These are phyloP conservation scores for Pachysolen tannophilus DNA, from an alignment of 805 yeast species.

Conservation along the genomic window DNA sequence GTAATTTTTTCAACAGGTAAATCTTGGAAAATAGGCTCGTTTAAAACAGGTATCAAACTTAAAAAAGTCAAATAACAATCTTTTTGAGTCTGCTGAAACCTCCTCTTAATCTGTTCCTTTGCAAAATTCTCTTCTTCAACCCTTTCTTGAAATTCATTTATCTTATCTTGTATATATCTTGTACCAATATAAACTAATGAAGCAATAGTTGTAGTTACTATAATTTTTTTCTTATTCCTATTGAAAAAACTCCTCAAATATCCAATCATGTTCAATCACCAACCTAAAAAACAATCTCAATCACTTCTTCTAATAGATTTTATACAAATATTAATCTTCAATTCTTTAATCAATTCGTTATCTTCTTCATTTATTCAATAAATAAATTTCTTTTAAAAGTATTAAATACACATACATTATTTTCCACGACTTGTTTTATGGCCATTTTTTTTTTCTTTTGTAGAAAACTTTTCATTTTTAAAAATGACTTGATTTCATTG, in stretches of 20 bases:
- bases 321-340: no score
- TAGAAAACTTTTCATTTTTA: no score
- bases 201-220: constrained; percentile 34
- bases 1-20: constrained; percentile 72
- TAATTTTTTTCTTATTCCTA: constrained; percentile 36
- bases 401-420: no score
- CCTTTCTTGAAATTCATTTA: constrained; percentile 41
- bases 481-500: no score
- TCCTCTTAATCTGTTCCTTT: constrained; percentile 62
- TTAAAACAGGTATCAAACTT: constrained; percentile 72
- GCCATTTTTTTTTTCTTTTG: no score
- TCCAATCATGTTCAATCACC: constrained; percentile 20
- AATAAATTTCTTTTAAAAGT: no score
- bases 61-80: constrained; percentile 81
- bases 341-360: no score
- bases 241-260: constrained; percentile 28
- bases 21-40: constrained; percentile 50
- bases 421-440: no score
- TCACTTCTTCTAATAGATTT: no score
- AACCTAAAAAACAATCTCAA: constrained; percentile 1
- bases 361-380: no score
- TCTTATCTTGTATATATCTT: constrained; percentile 34
- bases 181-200: constrained; percentile 36
- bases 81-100: constrained; percentile 87
- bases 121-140: constrained; percentile 51